These are phyloP conservation scores for Yamadazyma tumulicola DNA, from an alignment of 805 yeast species.

Conservation along the genomic window DNA sequence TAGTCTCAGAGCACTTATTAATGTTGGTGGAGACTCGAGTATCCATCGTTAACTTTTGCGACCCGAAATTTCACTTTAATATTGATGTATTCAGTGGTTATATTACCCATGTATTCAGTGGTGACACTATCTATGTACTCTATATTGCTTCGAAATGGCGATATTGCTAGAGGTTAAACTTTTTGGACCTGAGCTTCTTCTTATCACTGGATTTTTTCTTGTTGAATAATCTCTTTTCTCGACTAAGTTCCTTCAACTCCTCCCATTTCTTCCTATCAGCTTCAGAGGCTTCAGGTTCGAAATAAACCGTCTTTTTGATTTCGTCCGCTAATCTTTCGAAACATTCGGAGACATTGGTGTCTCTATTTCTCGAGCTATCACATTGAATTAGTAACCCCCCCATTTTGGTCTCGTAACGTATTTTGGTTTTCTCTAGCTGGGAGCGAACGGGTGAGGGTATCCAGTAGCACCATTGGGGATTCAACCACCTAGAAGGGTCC, in stretches of 20 bases:
- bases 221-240: constrained; percentile 29
- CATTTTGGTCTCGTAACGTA: constrained; percentile 52
- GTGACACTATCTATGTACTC: too few species aligned
- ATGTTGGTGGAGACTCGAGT: too few species aligned
- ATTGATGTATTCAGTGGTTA: too few species aligned
- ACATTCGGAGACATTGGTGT: constrained; percentile 55
- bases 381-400: constrained; percentile 60
- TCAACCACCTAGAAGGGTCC: constrained; percentile 39
- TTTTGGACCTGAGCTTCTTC: constrained; percentile 33
- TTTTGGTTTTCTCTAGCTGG: constrained; percentile 36
- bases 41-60: too few species aligned
- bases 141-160: too few species aligned
- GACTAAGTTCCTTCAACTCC: constrained; percentile 25
- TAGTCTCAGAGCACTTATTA: too few species aligned
- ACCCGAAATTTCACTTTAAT: too few species aligned
- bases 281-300: constrained; percentile 46
- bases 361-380: constrained; percentile 57
- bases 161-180: too few species aligned
- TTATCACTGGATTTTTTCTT: constrained; percentile 39
- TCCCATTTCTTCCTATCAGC: constrained; percentile 53
- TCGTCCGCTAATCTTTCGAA: constrained; percentile 54
- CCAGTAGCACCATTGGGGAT: constrained; percentile 46
- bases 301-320: constrained; percentile 43
- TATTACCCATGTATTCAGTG: too few species aligned
- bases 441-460: constrained; percentile 50